Evolutionary conservation across 306 rosid species (phyloP).

Genomic region (Cucumis sativus): DNA sequence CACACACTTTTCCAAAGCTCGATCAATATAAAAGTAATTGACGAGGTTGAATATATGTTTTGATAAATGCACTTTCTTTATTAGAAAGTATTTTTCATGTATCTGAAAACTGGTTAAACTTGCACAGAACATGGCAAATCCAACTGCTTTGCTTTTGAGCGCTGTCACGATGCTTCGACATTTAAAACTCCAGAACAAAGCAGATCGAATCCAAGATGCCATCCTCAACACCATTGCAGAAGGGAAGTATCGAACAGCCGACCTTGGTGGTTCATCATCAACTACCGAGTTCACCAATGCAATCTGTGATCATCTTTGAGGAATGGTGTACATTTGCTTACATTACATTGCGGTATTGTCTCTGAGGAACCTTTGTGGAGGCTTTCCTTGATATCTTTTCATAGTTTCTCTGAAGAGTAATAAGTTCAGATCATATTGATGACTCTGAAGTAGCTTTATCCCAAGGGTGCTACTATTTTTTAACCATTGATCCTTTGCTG

Average conservation of each 20-base stretch:
- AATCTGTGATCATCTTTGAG: constrained; percentile 71
- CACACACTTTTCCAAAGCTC: background rate
- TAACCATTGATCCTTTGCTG: constrained; percentile 2
- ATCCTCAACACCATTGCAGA: constrained; percentile 75
- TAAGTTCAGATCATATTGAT: constrained; percentile 37
- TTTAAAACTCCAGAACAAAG: constrained; percentile 66
- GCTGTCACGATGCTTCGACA: constrained; percentile 81
- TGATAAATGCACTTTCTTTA: background rate
- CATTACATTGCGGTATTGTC: constrained; percentile 4
- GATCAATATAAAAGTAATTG: background rate
- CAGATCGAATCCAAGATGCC: constrained; percentile 67
- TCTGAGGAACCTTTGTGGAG: constrained; percentile 16
- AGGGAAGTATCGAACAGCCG: constrained; percentile 89
- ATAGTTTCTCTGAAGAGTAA: constrained; percentile 14
- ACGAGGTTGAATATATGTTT: background rate
- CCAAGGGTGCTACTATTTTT: constrained; percentile 5
- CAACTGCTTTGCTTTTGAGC: constrained; percentile 89
- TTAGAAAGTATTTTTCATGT: background rate
- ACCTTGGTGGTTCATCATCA: constrained; percentile 78
- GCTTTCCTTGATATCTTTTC: constrained; percentile 16
- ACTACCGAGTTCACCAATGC: constrained; percentile 69
- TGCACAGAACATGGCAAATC: constrained; percentile 81
- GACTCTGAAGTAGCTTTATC: constrained; percentile 4
- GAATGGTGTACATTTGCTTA: background rate
- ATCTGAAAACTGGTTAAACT: constrained; percentile 8